Evolutionary conservation across 2,329 filamentous ascomycete genomes (phyloP).

Genomic region (Cercospora citrullina): DNA sequence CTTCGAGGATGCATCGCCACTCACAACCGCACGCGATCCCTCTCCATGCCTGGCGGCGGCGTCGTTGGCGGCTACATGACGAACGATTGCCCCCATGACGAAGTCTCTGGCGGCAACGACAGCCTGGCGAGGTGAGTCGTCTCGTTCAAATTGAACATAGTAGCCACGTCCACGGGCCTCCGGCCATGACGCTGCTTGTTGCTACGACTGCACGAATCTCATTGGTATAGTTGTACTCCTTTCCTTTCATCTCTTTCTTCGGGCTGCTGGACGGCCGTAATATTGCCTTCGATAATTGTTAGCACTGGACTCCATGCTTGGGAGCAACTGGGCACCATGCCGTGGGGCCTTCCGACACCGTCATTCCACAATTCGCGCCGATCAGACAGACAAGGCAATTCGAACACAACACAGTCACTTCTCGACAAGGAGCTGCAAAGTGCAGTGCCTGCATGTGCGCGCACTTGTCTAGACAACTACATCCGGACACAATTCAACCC

Average conservation of each 20-base stretch:
- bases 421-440: conserved; percentile 27
- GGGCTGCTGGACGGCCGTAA: conserved; percentile 34
- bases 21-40: conserved; percentile 15
- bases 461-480: conserved; percentile 32
- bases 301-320: background rate
- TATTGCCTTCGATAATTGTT: background rate
- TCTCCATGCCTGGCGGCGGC: conserved; percentile 13
- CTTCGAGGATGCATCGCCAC: conserved; percentile 2
- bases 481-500: conserved; percentile 27
- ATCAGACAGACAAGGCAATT: conserved; percentile 9
- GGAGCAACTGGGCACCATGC: conserved; percentile 16
- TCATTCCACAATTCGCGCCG: background rate
- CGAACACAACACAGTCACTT: conserved; percentile 10
- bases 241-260: conserved; percentile 9
- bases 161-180: background rate
- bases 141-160: background rate
- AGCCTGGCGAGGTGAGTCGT: background rate
- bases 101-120: conserved; percentile 20
- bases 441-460: conserved; percentile 35
- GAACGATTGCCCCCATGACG: conserved; percentile 22
- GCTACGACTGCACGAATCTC: conserved; percentile 29
- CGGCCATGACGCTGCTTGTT: background rate
- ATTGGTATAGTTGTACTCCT: conserved; percentile 14
- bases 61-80: conserved; percentile 23
- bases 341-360: conserved; percentile 8